Evolutionary conservation across 2,329 filamentous ascomycete genomes (phyloP), one percentile per base, ranked within the genome.

Genomic region (Neofusicoccum sp.): DNA sequence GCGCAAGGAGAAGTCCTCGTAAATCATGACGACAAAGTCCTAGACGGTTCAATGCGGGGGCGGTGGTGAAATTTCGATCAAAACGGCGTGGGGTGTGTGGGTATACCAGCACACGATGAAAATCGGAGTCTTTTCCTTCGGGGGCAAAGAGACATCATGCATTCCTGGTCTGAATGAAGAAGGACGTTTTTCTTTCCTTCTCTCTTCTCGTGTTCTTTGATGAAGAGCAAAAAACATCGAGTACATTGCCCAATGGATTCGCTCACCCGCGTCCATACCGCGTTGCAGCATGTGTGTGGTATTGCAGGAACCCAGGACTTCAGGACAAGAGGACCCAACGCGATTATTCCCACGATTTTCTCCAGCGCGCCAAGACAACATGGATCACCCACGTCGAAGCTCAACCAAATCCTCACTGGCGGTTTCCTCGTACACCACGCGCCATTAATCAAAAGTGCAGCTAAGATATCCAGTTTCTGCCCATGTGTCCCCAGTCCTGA

Each of bases 1-100:
- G 86, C 90, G 89, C 77, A 69, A 60, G 56, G 56, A 50, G 36
- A 60, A 48, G 56, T 36, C 52, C 28, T 56, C 54, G 56, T 64
- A 64, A 56, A 64, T 60, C 9, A 64, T 61, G 62, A 54, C 22
- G 22, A 22, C 43, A 16, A 41, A 33, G 59, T 54, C 48, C 48
- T 54, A 62, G 59, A 52, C 59, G 48, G 59, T 36, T n/a, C 47
- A 37, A 37, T 28, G 36, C 22, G 48, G 59, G 54, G 41, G 36
- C 41, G 31, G 54, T 45, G 54, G 54, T 62, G 59, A 54, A 62
- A 61, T 45, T 54, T 52, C 59, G 45, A 45, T 48, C 48, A 54
- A 62, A 62, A 52, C 36, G 47, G 59, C 59, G 59, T 52, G 48
- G 59, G 59, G 34, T 47, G 39, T 54, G 59, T 62, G 59, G 41